A percentile compares a stretch with the other conserved stretches of the same genome.
These are phyloP conservation scores for Hypoxylon sp. DNA, from an alignment of 2,329 filamentous ascomycete genomes.

Conservation along the genomic window DNA sequence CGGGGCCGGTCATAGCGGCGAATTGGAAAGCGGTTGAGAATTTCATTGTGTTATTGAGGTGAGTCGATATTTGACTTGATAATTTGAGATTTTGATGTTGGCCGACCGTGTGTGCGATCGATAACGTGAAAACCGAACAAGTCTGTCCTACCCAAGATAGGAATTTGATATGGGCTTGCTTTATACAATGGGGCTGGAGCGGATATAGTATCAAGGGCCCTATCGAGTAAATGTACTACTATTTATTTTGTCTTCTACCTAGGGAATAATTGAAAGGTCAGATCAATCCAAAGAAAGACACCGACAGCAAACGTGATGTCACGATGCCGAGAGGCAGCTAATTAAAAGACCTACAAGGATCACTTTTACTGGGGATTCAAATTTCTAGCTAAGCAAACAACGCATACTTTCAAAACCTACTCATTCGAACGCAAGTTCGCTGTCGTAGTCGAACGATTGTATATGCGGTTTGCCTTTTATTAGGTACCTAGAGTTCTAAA, in stretches of 20 bases:
- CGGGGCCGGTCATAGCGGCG: not conserved
- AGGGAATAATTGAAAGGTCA: conserved; percentile 2
- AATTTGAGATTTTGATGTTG: not conserved
- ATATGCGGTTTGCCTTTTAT: conserved; percentile 1
- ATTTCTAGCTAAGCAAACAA: conserved; percentile 1
- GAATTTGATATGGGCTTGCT: not conserved
- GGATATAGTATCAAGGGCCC: not conserved
- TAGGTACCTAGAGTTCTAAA: not conserved
- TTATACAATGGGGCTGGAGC: not conserved
- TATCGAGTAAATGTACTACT: not conserved
- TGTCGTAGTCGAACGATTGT: not conserved
- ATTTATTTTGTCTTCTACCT: conserved; percentile 7
- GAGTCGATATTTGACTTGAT: not conserved
- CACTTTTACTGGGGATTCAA: not conserved
- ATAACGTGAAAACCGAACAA: not conserved
- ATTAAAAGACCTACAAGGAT: conserved; percentile 4
- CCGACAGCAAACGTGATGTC: conserved; percentile 17
- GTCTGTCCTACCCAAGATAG: not conserved
- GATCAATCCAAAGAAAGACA: not conserved
- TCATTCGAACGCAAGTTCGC: not conserved
- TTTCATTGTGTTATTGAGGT: conserved; percentile 19
- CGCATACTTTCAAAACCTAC: conserved; percentile 1
- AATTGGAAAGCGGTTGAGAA: conserved; percentile 15
- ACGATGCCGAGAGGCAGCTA: conserved; percentile 9
- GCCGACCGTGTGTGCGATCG: not conserved